Percentiles rank a stretch among this genome's conserved stretches.
phyloP scores from a whole-genome alignment of 768 basidiomycete genomes.

The Tephrocybe sp. region DNA sequence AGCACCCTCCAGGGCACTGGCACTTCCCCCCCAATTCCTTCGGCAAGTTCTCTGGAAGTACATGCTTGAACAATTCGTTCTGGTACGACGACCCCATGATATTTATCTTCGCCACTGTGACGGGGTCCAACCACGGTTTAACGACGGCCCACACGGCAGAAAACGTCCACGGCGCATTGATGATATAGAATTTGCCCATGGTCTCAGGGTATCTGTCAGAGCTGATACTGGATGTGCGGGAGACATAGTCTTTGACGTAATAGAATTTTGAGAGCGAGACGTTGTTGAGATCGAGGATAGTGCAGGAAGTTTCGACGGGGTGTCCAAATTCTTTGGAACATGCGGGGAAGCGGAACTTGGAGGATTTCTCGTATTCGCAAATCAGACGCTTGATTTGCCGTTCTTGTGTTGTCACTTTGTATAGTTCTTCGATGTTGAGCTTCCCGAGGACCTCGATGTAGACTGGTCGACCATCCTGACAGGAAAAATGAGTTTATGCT shows the following conservation, averaged over 20 bases:
- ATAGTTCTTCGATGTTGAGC: constrained; percentile 83
- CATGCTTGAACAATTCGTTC: constrained; percentile 75
- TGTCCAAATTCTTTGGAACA: constrained; percentile 70
- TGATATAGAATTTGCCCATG: constrained; percentile 99
- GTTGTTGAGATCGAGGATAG: constrained; percentile 86
- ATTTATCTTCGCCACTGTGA: constrained; percentile 92
- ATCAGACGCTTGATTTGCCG: constrained; percentile 88
- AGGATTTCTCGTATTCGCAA: constrained; percentile 89
- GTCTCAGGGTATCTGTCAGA: constrained; percentile 91
- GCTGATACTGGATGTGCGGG: constrained; percentile 69
- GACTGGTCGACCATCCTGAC: constrained; percentile 88
- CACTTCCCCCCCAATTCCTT: constrained; percentile 83
- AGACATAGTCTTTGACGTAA: constrained; percentile 90
- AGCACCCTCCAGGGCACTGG: constrained; percentile 76
- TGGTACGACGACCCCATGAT: constrained; percentile 80
- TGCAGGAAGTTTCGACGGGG: constrained; percentile 95
- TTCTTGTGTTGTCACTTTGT: constrained; percentile 78
- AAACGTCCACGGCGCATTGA: constrained; percentile 96
- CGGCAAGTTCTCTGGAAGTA: constrained; percentile 81
- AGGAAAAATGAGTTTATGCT: background rate
- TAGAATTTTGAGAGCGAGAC: constrained; percentile 78
- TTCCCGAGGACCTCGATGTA: constrained; percentile 93
- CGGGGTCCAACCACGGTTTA: constrained; percentile 93
- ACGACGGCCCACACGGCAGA: constrained; percentile 83
- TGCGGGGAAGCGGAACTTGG: constrained; percentile 76